A percentile compares a stretch with the other conserved stretches of the same genome.
Evolutionary conservation across 2,329 filamentous ascomycete species (phyloP).

Genomic region (Nothopassalora personata): DNA sequence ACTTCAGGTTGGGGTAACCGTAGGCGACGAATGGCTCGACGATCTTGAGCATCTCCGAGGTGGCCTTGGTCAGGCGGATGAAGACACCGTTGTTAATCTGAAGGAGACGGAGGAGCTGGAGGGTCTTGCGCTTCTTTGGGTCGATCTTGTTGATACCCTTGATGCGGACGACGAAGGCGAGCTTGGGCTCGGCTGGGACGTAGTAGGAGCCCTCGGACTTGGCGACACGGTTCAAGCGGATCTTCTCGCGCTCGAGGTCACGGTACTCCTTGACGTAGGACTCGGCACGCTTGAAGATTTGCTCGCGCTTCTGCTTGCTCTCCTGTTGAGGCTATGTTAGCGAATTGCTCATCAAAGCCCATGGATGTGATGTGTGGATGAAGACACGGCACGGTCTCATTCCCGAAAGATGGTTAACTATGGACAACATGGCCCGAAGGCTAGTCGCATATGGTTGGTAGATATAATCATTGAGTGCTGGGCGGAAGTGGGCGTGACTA

Average conservation of each 20-base stretch:
- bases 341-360: constrained; percentile 15
- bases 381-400: constrained; percentile 59
- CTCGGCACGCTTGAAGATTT: constrained; percentile 99
- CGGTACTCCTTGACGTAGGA: constrained; percentile 99
- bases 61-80: constrained; percentile 95
- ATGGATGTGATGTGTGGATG: background rate
- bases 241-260: constrained; percentile 95
- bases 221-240: constrained; percentile 82
- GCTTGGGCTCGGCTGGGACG: constrained; percentile 88
- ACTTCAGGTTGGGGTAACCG: constrained; percentile 99
- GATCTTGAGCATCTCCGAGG: constrained; percentile 92
- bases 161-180: constrained; percentile 98
- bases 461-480: constrained; percentile 72
- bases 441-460: constrained; percentile 81
- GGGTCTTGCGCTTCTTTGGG: constrained; percentile 99
- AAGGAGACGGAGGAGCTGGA: constrained; percentile 97
- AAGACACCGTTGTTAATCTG: constrained; percentile 99
- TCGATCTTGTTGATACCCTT: constrained; percentile 99
- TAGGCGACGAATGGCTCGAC: constrained; percentile 99
- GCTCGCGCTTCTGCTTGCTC: constrained; percentile 96
- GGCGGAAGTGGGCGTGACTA: constrained; percentile 40
- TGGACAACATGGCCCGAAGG: constrained; percentile 89
- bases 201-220: constrained; percentile 92
- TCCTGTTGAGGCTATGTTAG: constrained; percentile 55
- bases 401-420: constrained; percentile 99